Conservation (phyloP, 2,329 filamentous ascomycete species). For the Neonectria coccinea region DNA sequence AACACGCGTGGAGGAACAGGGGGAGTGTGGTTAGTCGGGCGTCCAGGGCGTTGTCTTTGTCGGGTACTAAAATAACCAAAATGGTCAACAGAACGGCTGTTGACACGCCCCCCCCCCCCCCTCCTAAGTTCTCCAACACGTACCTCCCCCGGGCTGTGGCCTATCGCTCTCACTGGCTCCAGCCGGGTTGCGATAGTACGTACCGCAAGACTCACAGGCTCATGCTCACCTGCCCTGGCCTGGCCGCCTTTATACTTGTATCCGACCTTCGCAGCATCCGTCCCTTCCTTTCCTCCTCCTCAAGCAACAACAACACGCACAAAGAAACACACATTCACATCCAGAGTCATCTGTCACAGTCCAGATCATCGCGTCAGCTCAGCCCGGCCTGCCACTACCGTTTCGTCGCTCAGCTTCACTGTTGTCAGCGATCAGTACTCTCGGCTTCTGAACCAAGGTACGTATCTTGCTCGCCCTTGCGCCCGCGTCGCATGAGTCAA, state of each 20-base stretch:
- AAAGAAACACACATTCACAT: slow-evolving; percentile 63
- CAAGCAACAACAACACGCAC: slow-evolving; percentile 64
- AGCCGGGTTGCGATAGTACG: slow-evolving; percentile 30
- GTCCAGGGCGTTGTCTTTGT: neutral
- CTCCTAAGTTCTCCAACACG: slow-evolving; percentile 12
- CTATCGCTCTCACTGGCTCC: slow-evolving; percentile 31
- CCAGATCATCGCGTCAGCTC: slow-evolving; percentile 68
- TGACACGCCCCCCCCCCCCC: slow-evolving; percentile 24
- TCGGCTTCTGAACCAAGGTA: slow-evolving; percentile 50
- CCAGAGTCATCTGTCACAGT: slow-evolving; percentile 72
- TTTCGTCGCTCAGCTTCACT: slow-evolving; percentile 42
- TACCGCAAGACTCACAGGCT: slow-evolving; percentile 41
- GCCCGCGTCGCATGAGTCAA: slow-evolving; percentile 40
- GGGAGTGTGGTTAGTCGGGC: neutral
- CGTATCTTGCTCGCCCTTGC: slow-evolving; percentile 39
- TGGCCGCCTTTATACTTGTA: slow-evolving; percentile 44
- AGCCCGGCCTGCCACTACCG: slow-evolving; percentile 48
- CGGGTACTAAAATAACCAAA: neutral
- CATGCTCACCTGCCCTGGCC: slow-evolving; percentile 40
- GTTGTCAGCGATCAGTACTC: slow-evolving; percentile 43
- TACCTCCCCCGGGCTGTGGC: slow-evolving; percentile 32
- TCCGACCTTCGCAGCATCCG: slow-evolving; percentile 46
- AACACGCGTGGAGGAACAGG: neutral
- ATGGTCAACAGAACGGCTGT: neutral
- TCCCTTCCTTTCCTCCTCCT: slow-evolving; percentile 52